Evolutionary conservation across 176 grass and related monocot genomes (phyloP).

Genomic region (Thalia dealbata): DNA sequence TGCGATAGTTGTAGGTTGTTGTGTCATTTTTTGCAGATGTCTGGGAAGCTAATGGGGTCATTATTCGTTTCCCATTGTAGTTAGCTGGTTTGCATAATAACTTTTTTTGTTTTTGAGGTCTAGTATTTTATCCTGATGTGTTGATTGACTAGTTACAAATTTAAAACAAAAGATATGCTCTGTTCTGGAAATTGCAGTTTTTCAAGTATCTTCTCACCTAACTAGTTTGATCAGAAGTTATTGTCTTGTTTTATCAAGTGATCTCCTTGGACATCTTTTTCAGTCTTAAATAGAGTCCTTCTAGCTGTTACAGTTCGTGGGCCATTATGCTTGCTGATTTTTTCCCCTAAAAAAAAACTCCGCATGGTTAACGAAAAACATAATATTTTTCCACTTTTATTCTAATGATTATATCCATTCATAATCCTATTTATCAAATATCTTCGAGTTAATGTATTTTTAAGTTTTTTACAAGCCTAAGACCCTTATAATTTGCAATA

Average conservation of each 20-base stretch:
- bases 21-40: too few relatives aligned
- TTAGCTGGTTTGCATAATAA: not conserved
- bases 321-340: too few relatives aligned
- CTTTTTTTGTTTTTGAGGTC: not conserved
- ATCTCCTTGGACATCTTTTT: not conserved
- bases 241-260: not conserved
- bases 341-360: too few relatives aligned
- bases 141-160: not conserved
- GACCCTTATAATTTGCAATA: not conserved
- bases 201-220: not conserved
- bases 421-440: too few relatives aligned
- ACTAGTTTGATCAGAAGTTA: not conserved
- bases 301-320: too few relatives aligned
- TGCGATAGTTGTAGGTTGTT: not conserved
- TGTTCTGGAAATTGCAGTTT: not conserved
- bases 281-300: not conserved
- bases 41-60: not conserved
- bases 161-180: not conserved
- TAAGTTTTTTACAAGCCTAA: too few relatives aligned
- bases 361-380: too few relatives aligned
- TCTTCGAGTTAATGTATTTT: too few relatives aligned
- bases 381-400: too few relatives aligned
- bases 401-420: too few relatives aligned
- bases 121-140: not conserved
- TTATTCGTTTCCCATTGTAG: not conserved